Base-by-base conservation (phyloP, 495 filamentous ascomycete genomes). In the Neurospora sublineolata region DNA sequence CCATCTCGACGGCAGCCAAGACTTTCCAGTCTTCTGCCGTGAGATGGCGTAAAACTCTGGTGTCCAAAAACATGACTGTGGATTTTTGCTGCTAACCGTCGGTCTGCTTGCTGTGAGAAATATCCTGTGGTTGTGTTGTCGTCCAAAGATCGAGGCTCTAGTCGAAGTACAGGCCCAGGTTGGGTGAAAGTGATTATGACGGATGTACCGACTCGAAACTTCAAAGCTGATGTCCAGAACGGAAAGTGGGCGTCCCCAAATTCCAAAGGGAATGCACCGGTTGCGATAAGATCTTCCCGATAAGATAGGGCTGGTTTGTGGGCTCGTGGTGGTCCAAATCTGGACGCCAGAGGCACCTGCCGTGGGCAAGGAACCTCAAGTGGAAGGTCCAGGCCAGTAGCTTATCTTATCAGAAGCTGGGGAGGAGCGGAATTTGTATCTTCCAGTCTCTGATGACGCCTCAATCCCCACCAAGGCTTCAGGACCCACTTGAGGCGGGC, bases 1-100 rank as follows among this genome's bases (percentile, higher is more conserved):
- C 96, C 78, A 89, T 89, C 81, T 99, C 95, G 75, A 94, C 95
- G 73, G 92, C 96, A 77, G 93, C 90, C 70, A 99, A 91, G 71
- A 97, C 94, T 74, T 90, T 88, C 92, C 96, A 99, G 86, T 98
- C 95, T 81, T 98, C 96, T 18, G 85, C 77, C 69, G 92, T 89
- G 78, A 99, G 89, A 82, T 98, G 94, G 76, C 95, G 94, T 81
- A 98, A 90, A 60, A 90, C 88, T 78, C 92, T 92, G 9, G 93
- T 92, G 80, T 99, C 92, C 79, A 99, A 89, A 83, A 94, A 37
- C 44, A 69, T 69, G 36, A 42, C 60, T 70, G 68, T 41, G 37
- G 68, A 2, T 4, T 37, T 72, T 38, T 67, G 40, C 27, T 27
- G 52, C 1, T 64, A 1, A 18, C 1, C 2, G 27, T 33, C 14